Conservation (phyloP, 371 early-diverging fungal species). For the Mortierella sp. region DNA sequence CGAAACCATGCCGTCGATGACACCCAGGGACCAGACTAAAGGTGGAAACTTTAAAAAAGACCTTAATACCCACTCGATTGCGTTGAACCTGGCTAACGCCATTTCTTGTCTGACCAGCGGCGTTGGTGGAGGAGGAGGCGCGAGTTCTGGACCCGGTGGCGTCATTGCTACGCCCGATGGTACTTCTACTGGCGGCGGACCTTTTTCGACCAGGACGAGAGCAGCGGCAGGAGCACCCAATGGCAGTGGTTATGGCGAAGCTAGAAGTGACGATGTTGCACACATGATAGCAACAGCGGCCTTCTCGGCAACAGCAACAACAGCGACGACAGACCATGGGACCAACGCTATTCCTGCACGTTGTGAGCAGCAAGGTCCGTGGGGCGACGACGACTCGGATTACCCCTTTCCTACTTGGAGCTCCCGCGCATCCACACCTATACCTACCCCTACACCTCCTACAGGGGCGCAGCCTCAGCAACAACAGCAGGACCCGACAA, state of each 20-base stretch:
- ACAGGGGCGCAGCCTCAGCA: not conserved
- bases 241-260: not conserved
- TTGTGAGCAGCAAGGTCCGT: constrained; percentile 31
- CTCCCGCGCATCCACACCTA: not conserved
- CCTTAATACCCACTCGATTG: constrained; percentile 42
- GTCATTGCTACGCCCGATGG: not conserved
- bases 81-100: constrained; percentile 45
- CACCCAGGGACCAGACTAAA: constrained; percentile 25
- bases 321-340: not conserved
- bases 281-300: not conserved
- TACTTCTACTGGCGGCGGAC: not conserved
- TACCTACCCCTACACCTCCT: not conserved
- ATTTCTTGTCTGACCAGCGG: constrained; percentile 25
- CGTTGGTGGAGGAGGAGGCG: not conserved
- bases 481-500: not conserved
- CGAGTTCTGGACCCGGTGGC: not conserved
- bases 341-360: not conserved
- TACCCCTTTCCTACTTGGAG: constrained; percentile 14
- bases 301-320: not conserved
- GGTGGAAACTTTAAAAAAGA: constrained; percentile 45
- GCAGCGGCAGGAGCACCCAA: not conserved
- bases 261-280: not conserved
- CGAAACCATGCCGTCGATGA: constrained; percentile 35
- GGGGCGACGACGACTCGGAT: constrained; percentile 35
- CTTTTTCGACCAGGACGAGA: not conserved